These are phyloP conservation scores for Ganoderma sp. DNA, from an alignment of 1,284 basidiomycete species.

Conservation along the genomic window DNA sequence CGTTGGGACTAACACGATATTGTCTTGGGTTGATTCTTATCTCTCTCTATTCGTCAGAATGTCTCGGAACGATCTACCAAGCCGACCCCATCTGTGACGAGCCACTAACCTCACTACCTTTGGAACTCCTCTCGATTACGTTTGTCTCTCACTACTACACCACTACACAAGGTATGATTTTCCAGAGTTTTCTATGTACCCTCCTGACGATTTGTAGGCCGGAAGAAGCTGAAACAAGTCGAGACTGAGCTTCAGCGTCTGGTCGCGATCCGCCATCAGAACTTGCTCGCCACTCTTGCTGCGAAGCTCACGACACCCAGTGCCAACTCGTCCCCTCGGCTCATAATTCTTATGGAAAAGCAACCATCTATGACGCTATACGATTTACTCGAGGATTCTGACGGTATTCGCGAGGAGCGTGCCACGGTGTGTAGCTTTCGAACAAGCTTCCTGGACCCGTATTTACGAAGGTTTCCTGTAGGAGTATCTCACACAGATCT, in stretches of 20 bases:
- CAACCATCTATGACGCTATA: slow-evolving; percentile 64
- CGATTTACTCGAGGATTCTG: slow-evolving; percentile 73
- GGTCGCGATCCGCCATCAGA: slow-evolving; percentile 60
- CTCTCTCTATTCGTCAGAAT: slow-evolving; percentile 50
- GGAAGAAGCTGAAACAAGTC: slow-evolving; percentile 71
- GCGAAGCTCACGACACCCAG: slow-evolving; percentile 64
- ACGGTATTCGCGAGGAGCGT: slow-evolving; percentile 67
- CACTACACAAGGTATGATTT: slow-evolving; percentile 58
- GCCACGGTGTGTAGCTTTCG: slow-evolving; percentile 53
- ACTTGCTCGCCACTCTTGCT: slow-evolving; percentile 66
- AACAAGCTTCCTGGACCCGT: not conserved
- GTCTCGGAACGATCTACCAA: slow-evolving; percentile 66
- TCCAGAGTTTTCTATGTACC: not conserved
- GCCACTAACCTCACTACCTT: slow-evolving; percentile 55
- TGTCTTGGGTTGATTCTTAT: not conserved
- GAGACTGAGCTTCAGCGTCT: slow-evolving; percentile 70
- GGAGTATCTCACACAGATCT: slow-evolving; percentile 75
- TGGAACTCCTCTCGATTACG: slow-evolving; percentile 69
- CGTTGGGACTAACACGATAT: not conserved
- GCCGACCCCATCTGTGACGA: slow-evolving; percentile 77
- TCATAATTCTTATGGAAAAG: slow-evolving; percentile 71
- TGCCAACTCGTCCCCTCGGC: slow-evolving; percentile 52
- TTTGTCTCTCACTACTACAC: slow-evolving; percentile 73
- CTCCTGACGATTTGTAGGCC: slow-evolving; percentile 40
- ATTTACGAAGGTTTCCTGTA: slow-evolving; percentile 34